Percentiles rank a stretch among this genome's conserved stretches.
phyloP scores from a whole-genome alignment of 768 basidiomycete genomes.

The Boletus tylopilopsis region DNA sequence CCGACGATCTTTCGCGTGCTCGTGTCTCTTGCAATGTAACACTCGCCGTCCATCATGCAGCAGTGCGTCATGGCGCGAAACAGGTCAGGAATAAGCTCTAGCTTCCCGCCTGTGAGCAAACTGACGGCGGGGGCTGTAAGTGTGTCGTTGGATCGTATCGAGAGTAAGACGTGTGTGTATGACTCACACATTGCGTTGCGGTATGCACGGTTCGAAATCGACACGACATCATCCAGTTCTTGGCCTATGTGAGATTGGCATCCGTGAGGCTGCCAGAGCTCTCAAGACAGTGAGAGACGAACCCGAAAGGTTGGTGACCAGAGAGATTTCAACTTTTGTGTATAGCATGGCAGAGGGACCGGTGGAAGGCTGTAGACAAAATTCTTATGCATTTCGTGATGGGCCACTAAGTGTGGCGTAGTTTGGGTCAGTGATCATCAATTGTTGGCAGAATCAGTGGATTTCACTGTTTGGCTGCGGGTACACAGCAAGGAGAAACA shows the following conservation, averaged over 20 bases:
- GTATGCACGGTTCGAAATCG: neutral
- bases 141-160: too few species aligned
- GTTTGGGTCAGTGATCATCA: too few species aligned
- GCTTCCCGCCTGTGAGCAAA: slow-evolving; percentile 2
- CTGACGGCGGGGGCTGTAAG: neutral
- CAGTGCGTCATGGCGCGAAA: neutral
- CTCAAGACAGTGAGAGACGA: neutral
- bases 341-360: neutral
- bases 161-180: too few species aligned
- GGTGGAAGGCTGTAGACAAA: too few species aligned
- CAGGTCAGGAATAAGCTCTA: slow-evolving; percentile 2
- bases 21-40: slow-evolving; percentile 1
- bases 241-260: neutral
- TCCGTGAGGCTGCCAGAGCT: neutral
- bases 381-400: too few species aligned
- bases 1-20: slow-evolving; percentile 1
- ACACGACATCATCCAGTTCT: neutral
- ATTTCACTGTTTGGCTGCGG: too few species aligned
- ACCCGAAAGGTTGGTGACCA: neutral
- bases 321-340: neutral
- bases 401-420: too few species aligned
- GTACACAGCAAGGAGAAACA: too few species aligned
- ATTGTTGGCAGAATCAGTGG: too few species aligned
- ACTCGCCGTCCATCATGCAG: slow-evolving; percentile 5
- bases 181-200: neutral